phyloP scores from a whole-genome alignment of 2,329 filamentous ascomycete species.

The Alternaria incomplexa region DNA sequence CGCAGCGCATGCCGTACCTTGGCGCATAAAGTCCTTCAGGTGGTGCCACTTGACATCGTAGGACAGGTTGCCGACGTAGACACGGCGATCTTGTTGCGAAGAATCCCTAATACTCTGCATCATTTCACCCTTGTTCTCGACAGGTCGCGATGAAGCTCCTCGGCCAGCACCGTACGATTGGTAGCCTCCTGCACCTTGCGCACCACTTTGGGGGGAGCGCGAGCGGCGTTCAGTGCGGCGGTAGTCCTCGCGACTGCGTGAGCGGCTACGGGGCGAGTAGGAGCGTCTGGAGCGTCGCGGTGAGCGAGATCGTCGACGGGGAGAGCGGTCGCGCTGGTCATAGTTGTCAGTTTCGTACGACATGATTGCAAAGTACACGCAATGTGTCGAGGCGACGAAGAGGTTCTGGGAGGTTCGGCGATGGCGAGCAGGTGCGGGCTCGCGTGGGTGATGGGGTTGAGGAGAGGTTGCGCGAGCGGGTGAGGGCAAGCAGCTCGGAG shows the following conservation, averaged over 20 bases:
- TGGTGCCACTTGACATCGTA: slow-evolving; percentile 99
- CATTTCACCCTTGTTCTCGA: slow-evolving; percentile 94
- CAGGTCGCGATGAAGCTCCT: slow-evolving; percentile 63
- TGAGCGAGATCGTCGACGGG: slow-evolving; percentile 65
- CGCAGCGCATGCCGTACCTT: slow-evolving; percentile 70
- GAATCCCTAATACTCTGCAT: slow-evolving; percentile 93
- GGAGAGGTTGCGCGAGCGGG: slow-evolving; percentile 29
- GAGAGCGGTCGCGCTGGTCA: slow-evolving; percentile 64
- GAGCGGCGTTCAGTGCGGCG: slow-evolving; percentile 61
- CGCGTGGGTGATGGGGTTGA: slow-evolving; percentile 35
- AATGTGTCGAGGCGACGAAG: slow-evolving; percentile 15
- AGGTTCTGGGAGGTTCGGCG: slow-evolving; percentile 14
- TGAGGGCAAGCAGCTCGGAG: slow-evolving; percentile 19
- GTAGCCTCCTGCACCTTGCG: slow-evolving; percentile 72
- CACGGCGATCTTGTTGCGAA: slow-evolving; percentile 97
- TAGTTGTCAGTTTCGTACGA: slow-evolving; percentile 48
- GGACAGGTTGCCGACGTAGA: slow-evolving; percentile 98
- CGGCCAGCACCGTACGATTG: slow-evolving; percentile 62
- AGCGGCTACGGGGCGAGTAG: slow-evolving; percentile 70
- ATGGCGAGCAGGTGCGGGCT: slow-evolving; percentile 20
- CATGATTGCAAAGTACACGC: slow-evolving; percentile 29
- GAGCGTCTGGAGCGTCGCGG: slow-evolving; percentile 63
- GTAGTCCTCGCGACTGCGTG: slow-evolving; percentile 72
- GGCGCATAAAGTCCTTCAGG: slow-evolving; percentile 99
- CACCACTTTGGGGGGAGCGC: slow-evolving; percentile 84